Evolutionary conservation across 495 filamentous ascomycete genomes (phyloP), one percentile per base, ranked within the genome.

Genomic region (Lasiosphaeria hispida): DNA sequence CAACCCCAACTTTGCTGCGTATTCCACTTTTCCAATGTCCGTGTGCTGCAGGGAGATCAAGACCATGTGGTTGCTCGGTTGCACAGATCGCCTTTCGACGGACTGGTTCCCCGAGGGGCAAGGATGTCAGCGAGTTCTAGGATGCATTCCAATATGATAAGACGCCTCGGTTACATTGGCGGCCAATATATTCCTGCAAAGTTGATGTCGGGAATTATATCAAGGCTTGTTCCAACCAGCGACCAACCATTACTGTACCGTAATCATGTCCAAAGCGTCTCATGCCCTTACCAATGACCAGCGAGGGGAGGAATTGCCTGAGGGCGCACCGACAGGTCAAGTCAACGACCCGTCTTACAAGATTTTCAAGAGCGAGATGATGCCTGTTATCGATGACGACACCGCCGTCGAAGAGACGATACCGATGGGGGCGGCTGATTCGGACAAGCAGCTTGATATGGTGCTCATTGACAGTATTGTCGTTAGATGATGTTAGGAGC

Each of bases 331-430:
- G 6, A 23, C 30, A 0, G 67, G 65, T 18, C 55, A 68, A 10
- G 63, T 70, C 55, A 67, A 63, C 53, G 69, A 75, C 59, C 55
- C 60, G 3, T 71, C 67, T 0, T 72, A 73, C 53, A 61, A 67
- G 14, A 63, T 68, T 4, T 57, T 57, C 19, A 71, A 79, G 23
- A 69, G 73, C 13, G 72, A 72, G 10, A 35, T 75, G 6, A 73
- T 85, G 11, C 80, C 77, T 11, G 81, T 86, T 7, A 68, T 81
- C 18, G 76, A 76, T 18, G 82, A 85, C 55, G 68, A 78, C 6
- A 76, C 66, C 41, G 62, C 66, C 0, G 68, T 85, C 1, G 77
- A 83, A 40, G 81, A 81, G 38, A 73, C 74, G 7, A 76, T 80
- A 10, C 61, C 76, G 40, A 59, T 69, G 17, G 69, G 48, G 1